Percentiles rank a stretch among this genome's conserved stretches.
These are phyloP conservation scores for Trichopus zeylanicus DNA, from an alignment of 116 monocot species.

Conservation along the genomic window DNA sequence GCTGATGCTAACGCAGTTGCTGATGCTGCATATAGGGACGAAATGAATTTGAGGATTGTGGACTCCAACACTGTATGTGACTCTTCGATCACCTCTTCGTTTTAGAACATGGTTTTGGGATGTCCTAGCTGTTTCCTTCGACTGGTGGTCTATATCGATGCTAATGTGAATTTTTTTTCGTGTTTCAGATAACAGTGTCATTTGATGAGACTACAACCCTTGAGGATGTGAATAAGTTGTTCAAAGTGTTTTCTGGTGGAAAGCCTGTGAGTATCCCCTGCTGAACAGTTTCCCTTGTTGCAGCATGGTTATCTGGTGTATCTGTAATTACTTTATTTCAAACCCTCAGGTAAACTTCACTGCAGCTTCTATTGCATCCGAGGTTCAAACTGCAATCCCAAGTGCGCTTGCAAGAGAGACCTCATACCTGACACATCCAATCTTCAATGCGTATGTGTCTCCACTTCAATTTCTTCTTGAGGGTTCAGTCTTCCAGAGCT, in stretches of 20 bases:
- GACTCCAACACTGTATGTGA: slow-evolving; percentile 72
- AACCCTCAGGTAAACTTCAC: slow-evolving; percentile 66
- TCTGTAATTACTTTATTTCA: background rate
- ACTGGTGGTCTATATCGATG: background rate
- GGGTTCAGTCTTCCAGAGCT: slow-evolving; percentile 1
- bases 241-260: slow-evolving; percentile 78
- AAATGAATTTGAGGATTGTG: slow-evolving; percentile 88
- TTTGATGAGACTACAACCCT: slow-evolving; percentile 92
- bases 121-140: background rate
- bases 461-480: slow-evolving; percentile 1
- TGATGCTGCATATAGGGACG: slow-evolving; percentile 58
- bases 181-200: slow-evolving; percentile 72
- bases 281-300: background rate
- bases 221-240: slow-evolving; percentile 87
- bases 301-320: background rate
- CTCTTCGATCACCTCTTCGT: no score
- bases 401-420: slow-evolving; percentile 64
- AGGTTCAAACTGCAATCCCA: slow-evolving; percentile 63
- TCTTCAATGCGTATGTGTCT: slow-evolving; percentile 69
- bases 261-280: slow-evolving; percentile 61
- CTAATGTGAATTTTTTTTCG: background rate
- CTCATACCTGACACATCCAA: slow-evolving; percentile 80
- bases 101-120: background rate
- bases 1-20: slow-evolving; percentile 71
- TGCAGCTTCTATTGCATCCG: slow-evolving; percentile 83